Evolutionary conservation across 371 early-diverging fungal genomes (phyloP), one percentile per base, ranked within the genome.

Genomic region (Chytridium lagenaria): DNA sequence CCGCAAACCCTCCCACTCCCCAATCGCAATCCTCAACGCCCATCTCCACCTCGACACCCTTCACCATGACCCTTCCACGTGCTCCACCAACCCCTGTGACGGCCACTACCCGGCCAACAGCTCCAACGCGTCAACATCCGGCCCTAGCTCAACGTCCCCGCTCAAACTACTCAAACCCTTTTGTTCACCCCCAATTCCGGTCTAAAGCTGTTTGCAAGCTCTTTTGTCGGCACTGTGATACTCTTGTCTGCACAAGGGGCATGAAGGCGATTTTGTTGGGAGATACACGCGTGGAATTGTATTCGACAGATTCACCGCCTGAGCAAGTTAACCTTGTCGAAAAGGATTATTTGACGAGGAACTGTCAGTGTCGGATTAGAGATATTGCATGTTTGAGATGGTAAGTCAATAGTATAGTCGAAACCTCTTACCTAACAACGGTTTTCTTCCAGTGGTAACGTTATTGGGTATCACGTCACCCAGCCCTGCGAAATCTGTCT

Each of bases 391-490:
- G 85, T 61, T 61, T 84, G 49, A 74, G 75, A 50, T 81, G 81
- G 81, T 80, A 50, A 28, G 71, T 72, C 44, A 7, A 16, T 26
- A 23, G 0, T 28, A 7, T 31, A 64, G 23, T 26, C 7, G 59
- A 0, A 26, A 19, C 3, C 30, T 50, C 7, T 51, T 34, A 31
- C 16, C 73, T 63, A 28, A 55, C 30, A 55, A 30, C 19, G 1
- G 16, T 59, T 70, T n/a, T 39, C 37, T 59, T 40, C 19, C 69
- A 90, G 97, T 81, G 97, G 97, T 19, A 96, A 95, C 80, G 92
- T 94, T 22, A 85, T 98, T 65, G 98, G 98, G 1, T 98, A 98
- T 83, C 97, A 96, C 81, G 94, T 98, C 12, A 93, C 95, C 0
- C 94, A 93, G 74, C 98, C 98, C 10, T 99, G 99, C 81, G 81